Percentiles rank a stretch among this genome's conserved stretches.
These are phyloP conservation scores for Mycena sp. DNA, from an alignment of 1,284 basidiomycete species.

Conservation along the genomic window DNA sequence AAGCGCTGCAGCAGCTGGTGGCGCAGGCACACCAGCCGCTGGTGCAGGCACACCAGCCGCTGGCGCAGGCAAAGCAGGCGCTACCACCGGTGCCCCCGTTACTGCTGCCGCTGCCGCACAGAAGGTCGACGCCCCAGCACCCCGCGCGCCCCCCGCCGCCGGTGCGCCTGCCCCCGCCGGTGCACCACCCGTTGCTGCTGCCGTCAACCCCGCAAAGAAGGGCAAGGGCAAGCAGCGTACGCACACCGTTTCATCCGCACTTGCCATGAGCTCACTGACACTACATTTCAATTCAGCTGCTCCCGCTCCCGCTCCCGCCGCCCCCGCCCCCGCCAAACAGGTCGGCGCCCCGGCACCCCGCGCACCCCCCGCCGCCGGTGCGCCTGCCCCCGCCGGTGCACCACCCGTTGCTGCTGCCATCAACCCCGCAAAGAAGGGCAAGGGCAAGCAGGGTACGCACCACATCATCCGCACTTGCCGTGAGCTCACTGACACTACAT, in stretches of 20 bases:
- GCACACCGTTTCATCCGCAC: neutral
- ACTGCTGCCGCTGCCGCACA: conserved; percentile 1
- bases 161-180: conserved; percentile 3
- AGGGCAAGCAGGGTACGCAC: neutral
- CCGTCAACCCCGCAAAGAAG: neutral
- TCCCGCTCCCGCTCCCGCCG: no score
- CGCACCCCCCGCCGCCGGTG: no score
- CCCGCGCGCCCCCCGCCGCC: no score
- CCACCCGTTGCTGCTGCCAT: neutral
- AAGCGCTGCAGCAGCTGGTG: conserved; percentile 7
- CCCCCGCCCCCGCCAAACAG: conserved; percentile 1
- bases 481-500: no score
- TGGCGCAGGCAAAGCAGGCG: neutral
- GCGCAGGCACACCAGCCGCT: conserved; percentile 11
- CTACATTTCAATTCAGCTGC: no score
- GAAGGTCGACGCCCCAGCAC: no score
- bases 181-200: neutral
- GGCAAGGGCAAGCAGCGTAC: neutral
- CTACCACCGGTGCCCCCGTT: neutral
- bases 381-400: neutral
- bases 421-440: neutral
- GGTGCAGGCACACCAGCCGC: conserved; percentile 7
- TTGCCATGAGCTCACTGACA: no score
- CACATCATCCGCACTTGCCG: neutral
- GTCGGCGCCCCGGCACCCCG: no score